These are phyloP conservation scores for Opeltia flavorubescens DNA, from an alignment of 495 filamentous ascomycete genomes.

Conservation along the genomic window DNA sequence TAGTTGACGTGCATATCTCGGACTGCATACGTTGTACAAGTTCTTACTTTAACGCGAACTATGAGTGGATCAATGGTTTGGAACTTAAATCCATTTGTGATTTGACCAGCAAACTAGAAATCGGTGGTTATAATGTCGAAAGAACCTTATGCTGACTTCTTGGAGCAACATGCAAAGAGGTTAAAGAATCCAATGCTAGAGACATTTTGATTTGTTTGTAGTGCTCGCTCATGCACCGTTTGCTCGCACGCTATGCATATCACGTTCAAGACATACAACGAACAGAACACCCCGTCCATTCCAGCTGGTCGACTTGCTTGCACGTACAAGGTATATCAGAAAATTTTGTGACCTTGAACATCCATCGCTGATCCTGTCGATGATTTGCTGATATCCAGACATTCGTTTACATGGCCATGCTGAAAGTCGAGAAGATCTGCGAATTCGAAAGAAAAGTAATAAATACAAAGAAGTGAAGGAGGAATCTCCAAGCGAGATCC, in stretches of 20 bases:
- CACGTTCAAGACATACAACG: conserved; percentile 1
- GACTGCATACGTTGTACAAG: too few species aligned
- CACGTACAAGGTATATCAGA: background rate
- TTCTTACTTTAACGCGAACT: too few species aligned
- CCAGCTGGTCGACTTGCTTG: conserved; percentile 1
- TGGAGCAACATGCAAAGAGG: background rate
- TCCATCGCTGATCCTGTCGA: background rate
- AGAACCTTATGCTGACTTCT: background rate
- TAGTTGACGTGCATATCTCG: too few species aligned
- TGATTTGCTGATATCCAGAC: background rate
- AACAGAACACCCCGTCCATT: background rate
- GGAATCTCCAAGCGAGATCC: background rate
- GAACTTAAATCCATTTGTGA: background rate
- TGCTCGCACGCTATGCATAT: conserved; percentile 1
- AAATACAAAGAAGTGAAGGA: background rate
- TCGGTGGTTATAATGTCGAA: background rate
- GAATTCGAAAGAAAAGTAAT: background rate
- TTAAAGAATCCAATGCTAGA: background rate
- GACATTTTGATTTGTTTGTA: background rate
- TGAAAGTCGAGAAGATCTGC: background rate
- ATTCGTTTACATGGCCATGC: background rate
- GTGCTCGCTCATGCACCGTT: background rate
- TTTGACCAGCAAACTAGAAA: background rate
- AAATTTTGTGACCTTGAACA: background rate
- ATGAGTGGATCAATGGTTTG: too few species aligned